A percentile compares a stretch with the other conserved stretches of the same genome.
Evolutionary conservation across 345 rosid species (phyloP).

Genomic region (Citrus hindsii): DNA sequence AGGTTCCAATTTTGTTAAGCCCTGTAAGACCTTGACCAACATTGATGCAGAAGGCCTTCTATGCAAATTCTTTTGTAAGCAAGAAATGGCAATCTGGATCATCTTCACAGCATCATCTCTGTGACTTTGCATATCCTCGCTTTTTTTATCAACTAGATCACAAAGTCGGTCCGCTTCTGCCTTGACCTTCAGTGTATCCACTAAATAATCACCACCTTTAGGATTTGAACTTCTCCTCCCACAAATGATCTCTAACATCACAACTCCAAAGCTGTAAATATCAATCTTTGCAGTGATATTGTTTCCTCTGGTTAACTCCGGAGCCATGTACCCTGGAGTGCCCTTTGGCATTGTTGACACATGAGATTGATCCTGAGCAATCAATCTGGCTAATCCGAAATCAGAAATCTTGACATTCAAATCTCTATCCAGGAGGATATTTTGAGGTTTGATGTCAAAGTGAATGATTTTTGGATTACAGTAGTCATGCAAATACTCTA

Average conservation of each 20-base stretch:
- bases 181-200: not conserved
- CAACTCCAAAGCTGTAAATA: conserved; percentile 16
- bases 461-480: conserved; percentile 13
- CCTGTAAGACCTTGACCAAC: conserved; percentile 12
- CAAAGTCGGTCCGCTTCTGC: conserved; percentile 1
- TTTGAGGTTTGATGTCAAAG: conserved; percentile 20
- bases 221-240: conserved; percentile 2
- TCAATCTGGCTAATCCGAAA: conserved; percentile 6
- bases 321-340: conserved; percentile 13
- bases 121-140: not conserved
- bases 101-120: conserved; percentile 12
- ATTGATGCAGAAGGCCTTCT: conserved; percentile 14
- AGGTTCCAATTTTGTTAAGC: conserved; percentile 1
- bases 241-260: conserved; percentile 7
- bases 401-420: conserved; percentile 11
- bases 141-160: not conserved
- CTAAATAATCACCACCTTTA: not conserved
- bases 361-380: conserved; percentile 2
- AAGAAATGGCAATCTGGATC: conserved; percentile 6
- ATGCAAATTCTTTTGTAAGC: not conserved
- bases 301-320: not conserved
- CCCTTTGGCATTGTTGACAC: conserved; percentile 5
- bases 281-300: conserved; percentile 22
- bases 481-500: conserved; percentile 19
- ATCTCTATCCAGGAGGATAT: conserved; percentile 11